Conservation (phyloP, 1,284 basidiomycete genomes). For the Apiotrichum veenhuisii region DNA sequence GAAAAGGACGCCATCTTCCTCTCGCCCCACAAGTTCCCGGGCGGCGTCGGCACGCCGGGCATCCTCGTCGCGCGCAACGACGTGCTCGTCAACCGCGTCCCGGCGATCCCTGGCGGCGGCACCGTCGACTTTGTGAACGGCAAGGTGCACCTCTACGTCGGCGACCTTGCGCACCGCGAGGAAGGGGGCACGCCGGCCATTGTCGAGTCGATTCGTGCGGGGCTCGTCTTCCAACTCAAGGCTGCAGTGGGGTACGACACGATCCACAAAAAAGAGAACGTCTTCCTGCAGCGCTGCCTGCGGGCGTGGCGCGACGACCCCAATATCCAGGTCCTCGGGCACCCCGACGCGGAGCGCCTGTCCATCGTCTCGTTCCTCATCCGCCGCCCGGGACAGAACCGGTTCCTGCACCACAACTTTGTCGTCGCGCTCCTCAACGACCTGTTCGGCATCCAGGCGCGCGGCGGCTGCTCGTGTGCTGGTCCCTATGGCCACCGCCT, state of each 20-base stretch:
- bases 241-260: neutral
- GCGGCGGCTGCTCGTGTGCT: slow-evolving; percentile 13
- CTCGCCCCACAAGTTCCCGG: slow-evolving; percentile 15
- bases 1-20: slow-evolving; percentile 13
- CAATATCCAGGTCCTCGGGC: slow-evolving; percentile 4
- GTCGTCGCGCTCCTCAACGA: slow-evolving; percentile 15
- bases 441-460: slow-evolving; percentile 15
- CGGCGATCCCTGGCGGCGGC: slow-evolving; percentile 9
- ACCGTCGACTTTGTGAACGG: slow-evolving; percentile 8
- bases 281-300: slow-evolving; percentile 5
- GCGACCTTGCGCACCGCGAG: slow-evolving; percentile 9
- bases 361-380: slow-evolving; percentile 8
- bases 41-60: slow-evolving; percentile 10
- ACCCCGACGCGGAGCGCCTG: neutral
- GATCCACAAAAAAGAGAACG: neutral
- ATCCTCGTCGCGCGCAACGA: slow-evolving; percentile 7
- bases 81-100: neutral
- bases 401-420: slow-evolving; percentile 13
- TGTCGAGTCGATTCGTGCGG: slow-evolving; percentile 11
- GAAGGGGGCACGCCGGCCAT: slow-evolving; percentile 16
- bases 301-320: slow-evolving; percentile 1
- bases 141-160: neutral
- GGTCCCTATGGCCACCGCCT: slow-evolving; percentile 8
- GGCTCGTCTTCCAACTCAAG: slow-evolving; percentile 11
- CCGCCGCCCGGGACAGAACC: neutral